Base-by-base conservation (phyloP, 2,329 filamentous ascomycete species). In the Monosporascus cannonballus region DNA sequence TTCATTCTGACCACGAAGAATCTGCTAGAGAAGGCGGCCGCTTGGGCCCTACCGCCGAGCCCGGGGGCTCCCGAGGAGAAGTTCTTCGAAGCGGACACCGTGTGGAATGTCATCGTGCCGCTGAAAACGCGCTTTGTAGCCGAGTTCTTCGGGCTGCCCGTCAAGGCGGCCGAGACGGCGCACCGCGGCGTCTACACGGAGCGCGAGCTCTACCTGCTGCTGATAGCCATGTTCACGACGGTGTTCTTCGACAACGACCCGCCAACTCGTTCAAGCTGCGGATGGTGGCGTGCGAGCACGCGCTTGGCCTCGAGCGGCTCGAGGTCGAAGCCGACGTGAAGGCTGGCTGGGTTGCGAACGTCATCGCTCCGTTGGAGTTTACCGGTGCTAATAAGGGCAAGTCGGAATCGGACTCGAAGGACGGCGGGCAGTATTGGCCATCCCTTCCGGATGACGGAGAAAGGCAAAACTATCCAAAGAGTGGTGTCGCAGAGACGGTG, bases 211-310 rank as follows among this genome's bases (percentile, higher is more conserved):
- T 3, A 22, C 20, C 3, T 22, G 20, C 20, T 22, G 3, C 2
- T 22, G 20, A 22, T 22, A 3, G 20, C 20, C 20, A 3, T 22
- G 20, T 22, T 22, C 20, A 22, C 20, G 20, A 22, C 20, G 20
- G 20, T 84, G 54, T 80, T 83, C 73, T 76, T 79, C 65, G 74
- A 83, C 61, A 65, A 76, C 17, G 79, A 87, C 70, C 76, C 24
- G 76, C 73, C 54, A 85, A 80, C 63, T 80, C 74, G 6, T 85
- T 79, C 67, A 76, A 76, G 45, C 70, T 84, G 53, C 77, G 72
- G 55, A 72, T 73, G 49, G 75, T 73, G n/a, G 76, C 74, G 17
- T 70, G 70, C 48, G 72, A 76, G 27, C 67, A 84, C 15, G 71
- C 76, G 1, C 69, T 76, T 52, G 74, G 77, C 54, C 67, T 85